Evolutionary conservation across 1,284 basidiomycete genomes (phyloP).

Genomic region (Austroboletus rostrupii): DNA sequence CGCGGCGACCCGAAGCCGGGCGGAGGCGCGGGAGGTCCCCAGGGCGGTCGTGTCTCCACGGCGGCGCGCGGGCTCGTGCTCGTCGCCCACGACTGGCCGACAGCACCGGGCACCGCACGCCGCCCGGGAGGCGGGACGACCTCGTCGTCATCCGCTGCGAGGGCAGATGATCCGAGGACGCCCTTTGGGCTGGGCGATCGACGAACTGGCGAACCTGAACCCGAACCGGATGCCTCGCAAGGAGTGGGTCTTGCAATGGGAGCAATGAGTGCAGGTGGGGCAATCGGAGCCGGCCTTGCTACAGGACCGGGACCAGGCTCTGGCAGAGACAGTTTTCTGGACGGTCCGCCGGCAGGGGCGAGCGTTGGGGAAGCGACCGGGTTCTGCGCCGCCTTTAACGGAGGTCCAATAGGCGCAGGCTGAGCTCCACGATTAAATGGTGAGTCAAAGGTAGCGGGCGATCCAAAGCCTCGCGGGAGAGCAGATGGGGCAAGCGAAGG

Average conservation of each 20-base stretch:
- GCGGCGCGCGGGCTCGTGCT: slow-evolving; percentile 40
- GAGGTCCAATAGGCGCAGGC: slow-evolving; percentile 55
- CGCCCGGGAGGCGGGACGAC: slow-evolving; percentile 55
- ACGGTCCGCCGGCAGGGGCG: slow-evolving; percentile 32
- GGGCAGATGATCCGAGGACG: slow-evolving; percentile 69
- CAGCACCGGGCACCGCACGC: slow-evolving; percentile 37
- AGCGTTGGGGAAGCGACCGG: slow-evolving; percentile 39
- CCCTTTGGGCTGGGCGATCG: slow-evolving; percentile 72
- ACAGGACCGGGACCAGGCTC: slow-evolving; percentile 55
- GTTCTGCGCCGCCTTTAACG: slow-evolving; percentile 39
- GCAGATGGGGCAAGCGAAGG: slow-evolving; percentile 49
- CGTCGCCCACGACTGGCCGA: slow-evolving; percentile 44
- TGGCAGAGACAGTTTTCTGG: slow-evolving; percentile 31
- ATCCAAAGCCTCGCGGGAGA: slow-evolving; percentile 48
- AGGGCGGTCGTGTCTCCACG: slow-evolving; percentile 37
- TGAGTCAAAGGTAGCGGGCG: slow-evolving; percentile 48
- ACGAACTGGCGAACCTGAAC: slow-evolving; percentile 58
- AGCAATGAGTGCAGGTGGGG: slow-evolving; percentile 33
- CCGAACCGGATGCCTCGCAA: slow-evolving; percentile 45
- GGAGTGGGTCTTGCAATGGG: slow-evolving; percentile 46
- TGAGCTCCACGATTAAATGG: slow-evolving; percentile 39
- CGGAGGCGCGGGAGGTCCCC: slow-evolving; percentile 40
- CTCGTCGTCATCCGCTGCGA: slow-evolving; percentile 74
- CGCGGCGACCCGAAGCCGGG: slow-evolving; percentile 36
- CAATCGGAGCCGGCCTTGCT: slow-evolving; percentile 46